Evolutionary conservation across 1,284 basidiomycete genomes (phyloP).

Genomic region (Chalciporus sp.): DNA sequence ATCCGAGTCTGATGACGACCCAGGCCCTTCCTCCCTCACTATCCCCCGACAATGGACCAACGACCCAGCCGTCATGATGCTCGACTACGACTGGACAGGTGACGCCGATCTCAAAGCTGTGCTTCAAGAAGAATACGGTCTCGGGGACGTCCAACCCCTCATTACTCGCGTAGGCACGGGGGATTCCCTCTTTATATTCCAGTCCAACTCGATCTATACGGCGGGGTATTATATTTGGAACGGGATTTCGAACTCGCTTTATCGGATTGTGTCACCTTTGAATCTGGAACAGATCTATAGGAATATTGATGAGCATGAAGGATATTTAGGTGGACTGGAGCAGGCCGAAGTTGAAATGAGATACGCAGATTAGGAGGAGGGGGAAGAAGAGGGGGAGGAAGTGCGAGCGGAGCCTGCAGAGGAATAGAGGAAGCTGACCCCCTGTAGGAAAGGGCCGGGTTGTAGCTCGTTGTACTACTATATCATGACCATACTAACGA

Average conservation of each 20-base stretch:
- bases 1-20: too few species aligned
- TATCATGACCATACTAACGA: too few species aligned
- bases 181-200: slow-evolving; percentile 4
- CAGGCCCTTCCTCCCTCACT: background rate
- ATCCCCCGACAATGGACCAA: slow-evolving; percentile 5
- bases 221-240: slow-evolving; percentile 8
- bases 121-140: background rate
- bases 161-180: slow-evolving; percentile 4
- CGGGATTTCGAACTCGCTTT: background rate
- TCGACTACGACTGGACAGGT: slow-evolving; percentile 5
- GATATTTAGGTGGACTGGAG: background rate
- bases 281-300: slow-evolving; percentile 4
- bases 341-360: background rate
- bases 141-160: background rate
- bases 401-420: background rate
- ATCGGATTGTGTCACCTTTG: slow-evolving; percentile 3
- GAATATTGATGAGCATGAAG: background rate
- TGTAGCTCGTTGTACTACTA: too few species aligned
- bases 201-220: background rate
- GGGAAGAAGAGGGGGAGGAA: background rate
- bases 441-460: too few species aligned
- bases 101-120: slow-evolving; percentile 1
- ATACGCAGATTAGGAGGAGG: background rate
- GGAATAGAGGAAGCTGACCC: background rate
- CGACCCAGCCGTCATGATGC: background rate